These are phyloP conservation scores for Uromyces viciae-fabae DNA, from an alignment of 1,284 basidiomycete species.

Conservation along the genomic window DNA sequence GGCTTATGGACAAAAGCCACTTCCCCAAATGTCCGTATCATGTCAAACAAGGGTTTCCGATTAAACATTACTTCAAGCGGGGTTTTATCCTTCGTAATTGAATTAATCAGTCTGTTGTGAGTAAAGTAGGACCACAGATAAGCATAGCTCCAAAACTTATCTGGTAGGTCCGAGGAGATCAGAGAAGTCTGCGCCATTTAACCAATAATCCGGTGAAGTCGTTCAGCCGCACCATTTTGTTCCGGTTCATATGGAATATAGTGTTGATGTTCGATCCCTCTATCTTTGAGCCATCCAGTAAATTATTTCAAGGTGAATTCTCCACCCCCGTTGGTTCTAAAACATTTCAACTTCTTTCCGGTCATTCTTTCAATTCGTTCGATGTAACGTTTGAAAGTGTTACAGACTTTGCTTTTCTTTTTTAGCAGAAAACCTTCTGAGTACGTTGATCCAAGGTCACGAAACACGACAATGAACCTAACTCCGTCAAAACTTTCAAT, in stretches of 20 bases:
- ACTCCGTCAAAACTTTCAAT: neutral
- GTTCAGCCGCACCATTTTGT: slow-evolving; percentile 34
- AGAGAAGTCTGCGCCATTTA: slow-evolving; percentile 10
- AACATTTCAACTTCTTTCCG: neutral
- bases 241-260: slow-evolving; percentile 15
- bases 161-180: neutral
- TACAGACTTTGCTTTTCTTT: neutral
- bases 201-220: slow-evolving; percentile 6
- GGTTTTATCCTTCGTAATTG: slow-evolving; percentile 6
- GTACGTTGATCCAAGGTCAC: slow-evolving; percentile 13
- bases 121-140: slow-evolving; percentile 8
- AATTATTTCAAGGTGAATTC: slow-evolving; percentile 19
- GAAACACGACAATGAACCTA: neutral
- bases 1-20: slow-evolving; percentile 29
- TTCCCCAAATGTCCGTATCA: slow-evolving; percentile 13
- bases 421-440: neutral
- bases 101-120: slow-evolving; percentile 25
- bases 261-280: slow-evolving; percentile 27
- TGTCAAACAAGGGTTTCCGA: neutral
- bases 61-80: slow-evolving; percentile 14
- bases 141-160: slow-evolving; percentile 21
- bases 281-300: neutral
- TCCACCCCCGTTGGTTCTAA: slow-evolving; percentile 17
- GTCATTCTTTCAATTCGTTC: neutral
- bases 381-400: slow-evolving; percentile 1